A percentile compares a stretch with the other conserved stretches of the same genome.
Conservation (phyloP, 148 eudicot species). For the Rhododendron ferrugineum region DNA sequence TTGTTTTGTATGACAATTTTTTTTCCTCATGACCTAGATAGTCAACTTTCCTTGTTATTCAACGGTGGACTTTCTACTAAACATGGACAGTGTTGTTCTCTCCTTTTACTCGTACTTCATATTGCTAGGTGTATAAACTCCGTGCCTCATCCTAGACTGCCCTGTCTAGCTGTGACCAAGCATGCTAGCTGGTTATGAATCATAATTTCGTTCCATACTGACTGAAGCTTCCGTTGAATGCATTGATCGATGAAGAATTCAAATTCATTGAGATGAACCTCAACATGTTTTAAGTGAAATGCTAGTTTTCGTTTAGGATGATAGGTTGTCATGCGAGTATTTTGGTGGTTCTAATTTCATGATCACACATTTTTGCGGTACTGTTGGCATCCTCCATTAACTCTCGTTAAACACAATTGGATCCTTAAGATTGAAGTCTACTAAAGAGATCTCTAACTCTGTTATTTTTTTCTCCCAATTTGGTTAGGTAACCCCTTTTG, state of each 20-base stretch:
- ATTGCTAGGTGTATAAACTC: background rate
- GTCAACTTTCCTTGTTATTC: background rate
- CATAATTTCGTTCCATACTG: background rate
- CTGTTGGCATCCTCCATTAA: background rate
- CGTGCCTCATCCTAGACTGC: background rate
- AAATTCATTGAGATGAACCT: background rate
- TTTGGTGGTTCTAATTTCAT: background rate
- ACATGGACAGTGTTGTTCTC: background rate
- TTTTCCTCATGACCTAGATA: background rate
- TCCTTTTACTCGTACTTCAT: background rate
- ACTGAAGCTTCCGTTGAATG: background rate
- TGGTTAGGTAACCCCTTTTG: background rate
- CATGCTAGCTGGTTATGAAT: background rate
- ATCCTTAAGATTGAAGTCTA: background rate
- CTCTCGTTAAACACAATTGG: background rate
- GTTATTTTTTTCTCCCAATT: background rate
- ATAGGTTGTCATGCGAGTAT: background rate
- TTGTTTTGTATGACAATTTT: background rate
- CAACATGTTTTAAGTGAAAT: background rate
- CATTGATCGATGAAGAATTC: background rate
- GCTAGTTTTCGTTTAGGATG: background rate
- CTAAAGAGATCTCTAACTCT: background rate
- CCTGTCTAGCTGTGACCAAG: background rate
- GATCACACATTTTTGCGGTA: background rate
- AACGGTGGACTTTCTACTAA: background rate